A percentile compares a stretch with the other conserved stretches of the same genome.
Conservation (phyloP, 805 yeast species). For the Maudiozyma pseudohumilis region DNA sequence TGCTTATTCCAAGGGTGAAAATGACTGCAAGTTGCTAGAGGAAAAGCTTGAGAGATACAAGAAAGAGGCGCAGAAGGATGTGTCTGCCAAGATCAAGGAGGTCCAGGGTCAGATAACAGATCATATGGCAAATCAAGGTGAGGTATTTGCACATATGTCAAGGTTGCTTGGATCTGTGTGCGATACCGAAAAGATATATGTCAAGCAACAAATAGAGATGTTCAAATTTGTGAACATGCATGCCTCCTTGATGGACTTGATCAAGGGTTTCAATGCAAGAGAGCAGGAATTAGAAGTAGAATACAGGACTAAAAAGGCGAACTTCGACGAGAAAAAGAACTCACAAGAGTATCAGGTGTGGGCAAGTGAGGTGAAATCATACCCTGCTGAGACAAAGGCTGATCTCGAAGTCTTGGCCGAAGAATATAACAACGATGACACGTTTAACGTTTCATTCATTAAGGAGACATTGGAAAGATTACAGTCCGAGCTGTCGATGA, state of each 20-base stretch:
- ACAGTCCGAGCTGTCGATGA: constrained; percentile 35
- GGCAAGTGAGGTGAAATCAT: constrained; percentile 24
- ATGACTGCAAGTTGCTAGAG: constrained; percentile 22
- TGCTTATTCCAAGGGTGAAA: constrained; percentile 16
- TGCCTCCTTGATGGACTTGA: constrained; percentile 25
- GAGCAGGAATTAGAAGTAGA: constrained; percentile 22
- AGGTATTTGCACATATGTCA: constrained; percentile 15
- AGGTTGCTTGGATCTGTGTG: constrained; percentile 20
- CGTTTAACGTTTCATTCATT: constrained; percentile 33
- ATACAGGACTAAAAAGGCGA: constrained; percentile 24
- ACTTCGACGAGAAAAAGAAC: constrained; percentile 18
- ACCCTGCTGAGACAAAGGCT: constrained; percentile 33
- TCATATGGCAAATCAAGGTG: constrained; percentile 17
- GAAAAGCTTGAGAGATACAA: constrained; percentile 29
- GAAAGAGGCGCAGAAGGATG: constrained; percentile 34
- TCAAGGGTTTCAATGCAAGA: constrained; percentile 23
- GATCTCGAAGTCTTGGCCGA: constrained; percentile 34
- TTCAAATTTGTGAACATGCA: constrained; percentile 35
- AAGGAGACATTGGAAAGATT: constrained; percentile 34
- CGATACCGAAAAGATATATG: constrained; percentile 16
- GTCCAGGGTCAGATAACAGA: constrained; percentile 25
- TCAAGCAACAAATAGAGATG: constrained; percentile 19
- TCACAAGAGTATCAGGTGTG: constrained; percentile 23
- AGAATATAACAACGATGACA: constrained; percentile 28
- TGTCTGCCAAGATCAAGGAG: constrained; percentile 30